phyloP scores from a whole-genome alignment of 2,329 filamentous ascomycete genomes.

The Mariannaea elegans region DNA sequence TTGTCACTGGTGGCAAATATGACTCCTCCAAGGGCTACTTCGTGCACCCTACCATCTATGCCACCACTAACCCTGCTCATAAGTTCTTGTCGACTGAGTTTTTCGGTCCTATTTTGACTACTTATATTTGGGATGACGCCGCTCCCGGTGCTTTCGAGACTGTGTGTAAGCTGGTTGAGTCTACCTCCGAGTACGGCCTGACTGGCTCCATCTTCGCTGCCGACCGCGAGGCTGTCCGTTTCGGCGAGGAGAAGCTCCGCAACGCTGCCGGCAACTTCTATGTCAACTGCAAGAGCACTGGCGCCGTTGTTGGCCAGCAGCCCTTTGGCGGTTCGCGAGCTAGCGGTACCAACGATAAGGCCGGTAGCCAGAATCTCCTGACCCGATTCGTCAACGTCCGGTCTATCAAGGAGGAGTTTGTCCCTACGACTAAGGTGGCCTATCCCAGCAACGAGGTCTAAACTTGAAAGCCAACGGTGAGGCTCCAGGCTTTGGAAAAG shows the following conservation, averaged over 20 bases:
- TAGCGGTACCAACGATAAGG: constrained; percentile 79
- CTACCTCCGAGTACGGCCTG: constrained; percentile 78
- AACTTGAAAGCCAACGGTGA: constrained; percentile 13
- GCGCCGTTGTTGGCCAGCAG: constrained; percentile 77
- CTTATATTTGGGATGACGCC: constrained; percentile 81
- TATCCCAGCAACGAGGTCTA: constrained; percentile 78
- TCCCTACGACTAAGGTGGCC: constrained; percentile 66
- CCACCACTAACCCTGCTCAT: constrained; percentile 77
- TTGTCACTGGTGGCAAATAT: constrained; percentile 79
- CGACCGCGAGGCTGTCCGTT: constrained; percentile 71
- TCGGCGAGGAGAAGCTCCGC: constrained; percentile 75
- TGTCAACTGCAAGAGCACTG: constrained; percentile 84
- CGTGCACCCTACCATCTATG: constrained; percentile 85
- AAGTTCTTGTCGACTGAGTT: constrained; percentile 80
- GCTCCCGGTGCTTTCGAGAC: constrained; percentile 64
- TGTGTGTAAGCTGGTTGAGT: constrained; percentile 72
- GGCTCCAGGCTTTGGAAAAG: neutral
- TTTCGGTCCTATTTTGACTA: constrained; percentile 80
- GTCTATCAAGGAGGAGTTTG: constrained; percentile 80
- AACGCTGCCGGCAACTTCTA: constrained; percentile 86
- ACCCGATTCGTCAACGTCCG: constrained; percentile 73
- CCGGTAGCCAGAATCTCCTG: constrained; percentile 71
- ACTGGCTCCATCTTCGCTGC: constrained; percentile 80
- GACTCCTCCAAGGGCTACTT: constrained; percentile 83
- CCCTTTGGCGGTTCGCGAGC: constrained; percentile 75